Conservation (phyloP, 2,329 filamentous ascomycete species). For the Talaromyces sp. region DNA sequence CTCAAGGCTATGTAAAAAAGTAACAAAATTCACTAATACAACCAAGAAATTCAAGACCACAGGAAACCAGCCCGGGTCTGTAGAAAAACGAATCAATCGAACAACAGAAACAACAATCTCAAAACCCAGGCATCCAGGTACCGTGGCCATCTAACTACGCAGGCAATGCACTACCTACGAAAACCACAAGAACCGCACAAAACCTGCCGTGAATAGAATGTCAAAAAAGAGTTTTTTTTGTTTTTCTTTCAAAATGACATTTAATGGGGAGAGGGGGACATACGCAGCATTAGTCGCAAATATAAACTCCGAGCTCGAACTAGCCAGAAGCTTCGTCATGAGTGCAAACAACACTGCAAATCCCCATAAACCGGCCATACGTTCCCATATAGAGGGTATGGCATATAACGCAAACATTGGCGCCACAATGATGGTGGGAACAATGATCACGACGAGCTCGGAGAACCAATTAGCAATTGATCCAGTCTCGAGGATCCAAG, state of each 20-base stretch:
- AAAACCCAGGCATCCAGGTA: neutral
- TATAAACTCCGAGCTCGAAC: neutral
- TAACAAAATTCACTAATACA: neutral
- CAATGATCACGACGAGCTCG: neutral
- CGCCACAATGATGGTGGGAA: slow-evolving; percentile 7
- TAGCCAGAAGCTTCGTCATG: neutral
- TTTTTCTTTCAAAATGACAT: no score
- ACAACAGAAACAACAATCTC: neutral
- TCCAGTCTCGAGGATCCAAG: no score
- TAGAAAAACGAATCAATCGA: no score
- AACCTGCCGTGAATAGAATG: slow-evolving; percentile 1
- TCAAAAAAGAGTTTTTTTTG: neutral
- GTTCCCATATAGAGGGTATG: neutral
- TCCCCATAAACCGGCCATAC: slow-evolving; percentile 8
- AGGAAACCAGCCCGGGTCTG: neutral
- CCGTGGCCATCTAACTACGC: neutral
- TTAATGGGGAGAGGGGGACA: neutral
- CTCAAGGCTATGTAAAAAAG: neutral
- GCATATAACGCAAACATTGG: slow-evolving; percentile 16
- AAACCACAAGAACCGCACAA: slow-evolving; percentile 17
- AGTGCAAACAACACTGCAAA: slow-evolving; percentile 1
- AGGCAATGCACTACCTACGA: slow-evolving; percentile 7
- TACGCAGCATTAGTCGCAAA: slow-evolving; percentile 14
- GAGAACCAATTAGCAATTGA: neutral
- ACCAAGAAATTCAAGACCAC: neutral